Evolutionary conservation across 176 grass and related monocot genomes (phyloP).

Genomic region (Coix lacrymajobi): DNA sequence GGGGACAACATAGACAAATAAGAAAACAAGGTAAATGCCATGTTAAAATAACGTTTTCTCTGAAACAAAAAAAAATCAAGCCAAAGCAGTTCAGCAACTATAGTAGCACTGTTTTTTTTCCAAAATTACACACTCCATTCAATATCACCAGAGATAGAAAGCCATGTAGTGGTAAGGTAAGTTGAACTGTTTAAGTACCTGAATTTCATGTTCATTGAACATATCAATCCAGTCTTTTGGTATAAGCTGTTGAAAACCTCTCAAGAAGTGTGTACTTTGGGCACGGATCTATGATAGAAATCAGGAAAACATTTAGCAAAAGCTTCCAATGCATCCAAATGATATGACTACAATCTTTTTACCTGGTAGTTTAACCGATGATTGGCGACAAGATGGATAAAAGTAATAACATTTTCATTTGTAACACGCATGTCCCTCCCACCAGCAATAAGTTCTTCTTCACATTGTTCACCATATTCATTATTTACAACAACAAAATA

Average conservation of each 20-base stretch:
- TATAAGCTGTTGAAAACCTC: conserved; percentile 95
- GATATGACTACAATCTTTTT: background rate
- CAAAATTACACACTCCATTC: background rate
- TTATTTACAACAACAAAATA: conserved; percentile 98
- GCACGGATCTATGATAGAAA: conserved; percentile 62
- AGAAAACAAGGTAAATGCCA: background rate
- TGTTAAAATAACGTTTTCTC: background rate
- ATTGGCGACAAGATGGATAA: conserved; percentile 96
- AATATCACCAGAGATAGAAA: conserved; percentile 12
- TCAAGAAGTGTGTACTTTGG: conserved; percentile 89
- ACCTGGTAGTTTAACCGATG: conserved; percentile 96
- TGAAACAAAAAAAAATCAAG: background rate
- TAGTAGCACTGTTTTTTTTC: background rate
- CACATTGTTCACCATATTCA: conserved; percentile 95
- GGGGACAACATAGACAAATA: conserved; percentile 4
- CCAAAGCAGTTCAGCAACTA: background rate
- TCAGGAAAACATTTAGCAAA: conserved; percentile 14
- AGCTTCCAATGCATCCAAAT: conserved; percentile 17
- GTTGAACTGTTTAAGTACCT: conserved; percentile 42
- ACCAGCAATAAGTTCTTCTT: conserved; percentile 87
- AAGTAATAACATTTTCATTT: conserved; percentile 94
- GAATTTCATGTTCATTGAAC: conserved; percentile 99
- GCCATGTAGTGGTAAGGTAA: background rate
- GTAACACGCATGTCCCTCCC: conserved; percentile 82
- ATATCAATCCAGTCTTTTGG: conserved; percentile 95